Evolutionary conservation across 257 asterid species (phyloP).

Genomic region (Orobanche coerulescens): DNA sequence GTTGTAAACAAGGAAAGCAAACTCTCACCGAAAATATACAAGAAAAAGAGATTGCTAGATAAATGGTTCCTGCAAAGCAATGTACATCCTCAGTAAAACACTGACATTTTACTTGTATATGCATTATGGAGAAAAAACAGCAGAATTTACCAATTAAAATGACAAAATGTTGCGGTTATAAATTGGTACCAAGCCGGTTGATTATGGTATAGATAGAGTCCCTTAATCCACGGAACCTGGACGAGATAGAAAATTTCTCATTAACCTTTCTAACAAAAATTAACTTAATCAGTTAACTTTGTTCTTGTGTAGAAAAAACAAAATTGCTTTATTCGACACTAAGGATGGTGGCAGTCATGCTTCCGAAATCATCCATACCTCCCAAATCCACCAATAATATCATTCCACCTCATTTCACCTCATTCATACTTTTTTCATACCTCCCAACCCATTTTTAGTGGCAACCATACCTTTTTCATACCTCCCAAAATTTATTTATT

Average conservation of each 20-base stretch:
- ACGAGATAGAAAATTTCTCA: conserved; percentile 11
- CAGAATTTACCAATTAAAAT: conserved; percentile 69
- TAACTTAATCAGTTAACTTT: not conserved
- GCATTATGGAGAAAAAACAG: conserved; percentile 13
- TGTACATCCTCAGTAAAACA: not conserved
- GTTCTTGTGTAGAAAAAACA: not conserved
- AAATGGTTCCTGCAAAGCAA: conserved; percentile 67
- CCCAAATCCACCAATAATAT: too few species aligned
- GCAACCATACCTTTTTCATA: too few species aligned
- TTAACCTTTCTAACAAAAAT: conserved; percentile 12
- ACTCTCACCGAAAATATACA: conserved; percentile 84
- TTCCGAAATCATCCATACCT: too few species aligned
- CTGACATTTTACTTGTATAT: conserved; percentile 12
- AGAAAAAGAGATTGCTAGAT: conserved; percentile 93
- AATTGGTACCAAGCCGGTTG: conserved; percentile 92
- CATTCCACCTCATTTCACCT: too few species aligned
- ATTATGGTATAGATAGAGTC: conserved; percentile 75
- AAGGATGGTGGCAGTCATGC: too few species aligned
- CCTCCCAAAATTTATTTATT: too few species aligned
- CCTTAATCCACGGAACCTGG: conserved; percentile 64
- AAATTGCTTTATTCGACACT: not conserved
- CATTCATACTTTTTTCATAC: too few species aligned
- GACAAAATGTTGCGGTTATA: conserved; percentile 89
- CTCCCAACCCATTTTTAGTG: too few species aligned
- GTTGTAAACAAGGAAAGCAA: conserved; percentile 5